Percentiles rank a stretch among this genome's conserved stretches.
phyloP scores from a whole-genome alignment of 768 basidiomycete genomes.

The Amanita muscaria region DNA sequence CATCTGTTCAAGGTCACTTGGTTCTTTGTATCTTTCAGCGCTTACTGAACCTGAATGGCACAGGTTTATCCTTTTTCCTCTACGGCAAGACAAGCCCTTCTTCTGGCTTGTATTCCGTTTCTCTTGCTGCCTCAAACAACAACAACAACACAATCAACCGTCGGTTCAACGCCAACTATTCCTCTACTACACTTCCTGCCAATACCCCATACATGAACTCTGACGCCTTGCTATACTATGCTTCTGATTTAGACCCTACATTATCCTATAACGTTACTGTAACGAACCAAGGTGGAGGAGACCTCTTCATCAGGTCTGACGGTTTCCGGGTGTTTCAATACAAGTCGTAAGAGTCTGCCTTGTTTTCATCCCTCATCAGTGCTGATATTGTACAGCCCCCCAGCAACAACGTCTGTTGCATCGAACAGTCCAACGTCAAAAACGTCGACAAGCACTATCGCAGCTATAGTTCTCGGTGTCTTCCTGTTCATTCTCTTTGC shows the following conservation, averaged over 20 bases:
- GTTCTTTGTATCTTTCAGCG: constrained; percentile 13
- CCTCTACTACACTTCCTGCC: constrained; percentile 38
- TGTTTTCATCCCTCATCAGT: too few relatives aligned
- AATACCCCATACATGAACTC: constrained; percentile 43
- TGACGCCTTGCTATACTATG: constrained; percentile 52
- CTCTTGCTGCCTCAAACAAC: not conserved
- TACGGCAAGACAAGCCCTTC: constrained; percentile 50
- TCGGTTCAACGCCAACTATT: constrained; percentile 28
- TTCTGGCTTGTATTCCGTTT: constrained; percentile 52
- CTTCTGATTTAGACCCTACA: constrained; percentile 48
- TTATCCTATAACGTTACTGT: constrained; percentile 42
- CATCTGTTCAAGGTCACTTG: constrained; percentile 36
- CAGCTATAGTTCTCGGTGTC: constrained; percentile 52
- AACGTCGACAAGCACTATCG: constrained; percentile 47
- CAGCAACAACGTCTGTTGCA: constrained; percentile 4
- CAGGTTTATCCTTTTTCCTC: constrained; percentile 56
- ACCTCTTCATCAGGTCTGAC: constrained; percentile 38
- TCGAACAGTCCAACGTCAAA: constrained; percentile 9
- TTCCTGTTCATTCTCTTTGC: constrained; percentile 42
- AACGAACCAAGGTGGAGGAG: constrained; percentile 44
- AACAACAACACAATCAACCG: too few relatives aligned
- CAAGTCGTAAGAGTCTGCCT: too few relatives aligned
- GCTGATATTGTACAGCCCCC: too few relatives aligned
- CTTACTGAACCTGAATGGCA: not conserved
- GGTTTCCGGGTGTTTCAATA: constrained; percentile 41